phyloP scores from a whole-genome alignment of 208 protist species.

The Crithidia acanthocephali region DNA sequence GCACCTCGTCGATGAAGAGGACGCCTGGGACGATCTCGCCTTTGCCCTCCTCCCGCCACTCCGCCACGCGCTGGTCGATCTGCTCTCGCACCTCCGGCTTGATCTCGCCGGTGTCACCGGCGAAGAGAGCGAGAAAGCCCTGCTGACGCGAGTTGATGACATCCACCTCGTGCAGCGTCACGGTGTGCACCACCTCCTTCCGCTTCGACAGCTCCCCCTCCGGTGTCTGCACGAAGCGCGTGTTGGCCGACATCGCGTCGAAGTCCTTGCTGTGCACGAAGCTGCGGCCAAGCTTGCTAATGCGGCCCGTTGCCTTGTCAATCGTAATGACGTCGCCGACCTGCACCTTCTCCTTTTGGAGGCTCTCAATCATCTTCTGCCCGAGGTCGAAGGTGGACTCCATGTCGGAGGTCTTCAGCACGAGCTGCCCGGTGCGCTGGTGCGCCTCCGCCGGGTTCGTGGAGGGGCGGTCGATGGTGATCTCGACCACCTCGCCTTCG shows the following conservation, averaged over 20 bases:
- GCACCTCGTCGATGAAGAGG: slow-evolving; percentile 97
- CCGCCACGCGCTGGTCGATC: slow-evolving; percentile 99
- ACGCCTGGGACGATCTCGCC: slow-evolving; percentile 99
- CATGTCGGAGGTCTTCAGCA: slow-evolving; percentile 99
- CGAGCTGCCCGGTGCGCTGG: slow-evolving; percentile 98
- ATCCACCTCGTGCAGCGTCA: slow-evolving; percentile 99
- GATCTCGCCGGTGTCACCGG: slow-evolving; percentile 99
- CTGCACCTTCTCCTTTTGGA: slow-evolving; percentile 99
- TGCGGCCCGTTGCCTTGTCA: slow-evolving; percentile 99
- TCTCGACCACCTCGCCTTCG: slow-evolving; percentile 99
- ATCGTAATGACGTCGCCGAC: slow-evolving; percentile 99
- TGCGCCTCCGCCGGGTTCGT: slow-evolving; percentile 89
- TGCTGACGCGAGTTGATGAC: slow-evolving; percentile 99
- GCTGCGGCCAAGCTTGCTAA: slow-evolving; percentile 98
- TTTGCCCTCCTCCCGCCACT: slow-evolving; percentile 99
- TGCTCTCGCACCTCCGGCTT: slow-evolving; percentile 99
- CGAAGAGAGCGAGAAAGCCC: slow-evolving; percentile 99
- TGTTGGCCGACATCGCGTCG: slow-evolving; percentile 94
- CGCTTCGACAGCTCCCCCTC: slow-evolving; percentile 99
- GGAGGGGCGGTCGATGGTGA: slow-evolving; percentile 98
- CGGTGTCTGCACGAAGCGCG: slow-evolving; percentile 97
- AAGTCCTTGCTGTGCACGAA: slow-evolving; percentile 98
- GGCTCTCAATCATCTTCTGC: slow-evolving; percentile 99
- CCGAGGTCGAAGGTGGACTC: slow-evolving; percentile 99
- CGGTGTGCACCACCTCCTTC: slow-evolving; percentile 99